These are phyloP conservation scores for Corylus avellana DNA, from an alignment of 306 rosid genomes.

Conservation along the genomic window DNA sequence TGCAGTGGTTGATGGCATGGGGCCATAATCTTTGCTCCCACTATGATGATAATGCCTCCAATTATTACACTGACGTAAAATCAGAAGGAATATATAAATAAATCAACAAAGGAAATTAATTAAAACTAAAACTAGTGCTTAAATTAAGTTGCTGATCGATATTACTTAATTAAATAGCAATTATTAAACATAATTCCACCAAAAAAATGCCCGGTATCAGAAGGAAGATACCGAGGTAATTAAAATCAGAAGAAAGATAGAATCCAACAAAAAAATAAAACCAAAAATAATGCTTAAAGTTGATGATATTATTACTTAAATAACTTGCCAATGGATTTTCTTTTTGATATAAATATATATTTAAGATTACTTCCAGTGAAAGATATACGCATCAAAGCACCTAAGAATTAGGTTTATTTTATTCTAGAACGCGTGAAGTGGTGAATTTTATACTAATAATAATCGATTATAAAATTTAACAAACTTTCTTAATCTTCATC, in stretches of 20 bases:
- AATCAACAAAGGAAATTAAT: neutral
- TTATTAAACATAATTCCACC: no score
- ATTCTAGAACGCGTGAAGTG: neutral
- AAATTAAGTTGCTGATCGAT: no score
- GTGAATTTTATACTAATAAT: neutral
- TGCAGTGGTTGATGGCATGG: no score
- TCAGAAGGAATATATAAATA: neutral
- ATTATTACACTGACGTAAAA: slow-evolving; percentile 39
- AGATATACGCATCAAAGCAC: neutral
- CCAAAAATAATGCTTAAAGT: no score
- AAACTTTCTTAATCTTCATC: neutral
- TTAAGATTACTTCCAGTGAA: neutral
- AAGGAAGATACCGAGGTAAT: no score
- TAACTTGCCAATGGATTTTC: no score
- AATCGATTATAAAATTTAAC: neutral
- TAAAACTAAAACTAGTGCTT: neutral
- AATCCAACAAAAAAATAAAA: no score
- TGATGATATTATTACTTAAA: no score
- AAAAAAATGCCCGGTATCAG: no score
- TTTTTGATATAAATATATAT: neutral
- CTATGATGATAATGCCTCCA: slow-evolving; percentile 42
- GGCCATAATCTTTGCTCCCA: no score
- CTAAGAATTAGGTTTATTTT: neutral
- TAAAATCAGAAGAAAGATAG: no score
- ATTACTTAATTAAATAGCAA: neutral